Evolutionary conservation across 352 stramenopile genomes (phyloP), one percentile per base, ranked within the genome.

Genomic region (Pythium aphanidermatum): DNA sequence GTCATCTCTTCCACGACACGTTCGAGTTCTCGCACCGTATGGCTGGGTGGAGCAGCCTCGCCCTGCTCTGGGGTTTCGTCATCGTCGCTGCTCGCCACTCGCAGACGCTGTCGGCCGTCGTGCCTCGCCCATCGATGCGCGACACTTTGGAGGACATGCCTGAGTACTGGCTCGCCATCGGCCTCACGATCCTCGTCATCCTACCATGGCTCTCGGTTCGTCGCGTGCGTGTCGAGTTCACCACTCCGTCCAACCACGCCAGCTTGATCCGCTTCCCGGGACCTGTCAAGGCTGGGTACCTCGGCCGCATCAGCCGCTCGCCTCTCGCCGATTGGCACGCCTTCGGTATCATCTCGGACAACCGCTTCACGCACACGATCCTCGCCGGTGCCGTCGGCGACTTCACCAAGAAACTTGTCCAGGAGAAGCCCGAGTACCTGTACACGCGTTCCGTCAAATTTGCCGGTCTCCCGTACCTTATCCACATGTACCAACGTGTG

Each of bases 141-240:
- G 39, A 46, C 26, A 27, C 35, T 16, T n/a, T 46, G 25, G 25
- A 46, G 16, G 25, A 20, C 23, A 46, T 46, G 39, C 39, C 39
- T 27, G 39, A 46, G 39, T 46, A 46, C 39, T 46, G 39, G 39
- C 39, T 46, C 25, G 39, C 39, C 39, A 46, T 35, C 39, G 39
- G 39, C 6, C 24, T 46, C 39, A 35, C 39, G 8, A 35, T 46
- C 7, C 39, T 46, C 25, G 39, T 46, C 24, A 14, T 46, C 14
- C n/a, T 46, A 27, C 39, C 39, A 7, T 46, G 39, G 39, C 39
- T 46, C 39, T 46, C 39, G 24, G 39, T 34, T 25, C 39, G 39
- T 14, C 39, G 39, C 9, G 39, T 46, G 39, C 39, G 39, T 25
- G 39, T 46, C 25, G 39, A 46, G 39, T 35, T 46, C 39, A 20